A percentile compares a stretch with the other conserved stretches of the same genome.
Conservation (phyloP, 768 basidiomycete genomes). For the Termitomyces sp. region DNA sequence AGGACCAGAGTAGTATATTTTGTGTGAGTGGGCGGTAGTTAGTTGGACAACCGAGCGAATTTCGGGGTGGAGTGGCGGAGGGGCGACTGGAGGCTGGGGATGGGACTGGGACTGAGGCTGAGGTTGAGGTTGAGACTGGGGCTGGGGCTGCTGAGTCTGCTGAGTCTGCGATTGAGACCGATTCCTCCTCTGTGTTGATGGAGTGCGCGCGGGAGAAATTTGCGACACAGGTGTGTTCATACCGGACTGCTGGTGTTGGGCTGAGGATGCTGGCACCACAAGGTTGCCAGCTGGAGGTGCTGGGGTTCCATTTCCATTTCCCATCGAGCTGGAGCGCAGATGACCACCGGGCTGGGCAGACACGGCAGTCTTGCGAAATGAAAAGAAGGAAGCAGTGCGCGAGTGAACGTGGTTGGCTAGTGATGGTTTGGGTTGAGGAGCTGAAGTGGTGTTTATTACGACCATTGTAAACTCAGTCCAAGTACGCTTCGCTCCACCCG, state of each 20-base stretch:
- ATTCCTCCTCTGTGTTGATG: neutral
- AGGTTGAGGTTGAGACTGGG: conserved; percentile 15
- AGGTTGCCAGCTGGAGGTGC: neutral
- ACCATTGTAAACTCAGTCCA: conserved; percentile 15
- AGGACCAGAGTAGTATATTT: conserved; percentile 84
- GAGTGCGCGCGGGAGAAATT: conserved; percentile 6
- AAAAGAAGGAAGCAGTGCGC: conserved; percentile 63
- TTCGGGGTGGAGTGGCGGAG: conserved; percentile 66
- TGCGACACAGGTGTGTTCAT: neutral
- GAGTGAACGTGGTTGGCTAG: conserved; percentile 30
- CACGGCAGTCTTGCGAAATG: conserved; percentile 41
- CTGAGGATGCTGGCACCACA: neutral
- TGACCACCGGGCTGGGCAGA: conserved; percentile 19
- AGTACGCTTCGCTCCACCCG: conserved; percentile 8
- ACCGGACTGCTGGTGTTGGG: conserved; percentile 4
- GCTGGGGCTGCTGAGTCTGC: conserved; percentile 7
- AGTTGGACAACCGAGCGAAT: conserved; percentile 76
- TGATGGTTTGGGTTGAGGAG: conserved; percentile 17
- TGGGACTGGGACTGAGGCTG: conserved; percentile 12
- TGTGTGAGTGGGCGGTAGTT: conserved; percentile 73
- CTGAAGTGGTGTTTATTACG: conserved; percentile 12
- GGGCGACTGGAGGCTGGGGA: conserved; percentile 17
- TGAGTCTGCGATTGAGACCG: conserved; percentile 13
- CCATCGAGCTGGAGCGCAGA: conserved; percentile 15
- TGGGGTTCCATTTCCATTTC: neutral